phyloP scores from a whole-genome alignment of 805 yeast species.

The Pachysolen tannophilus region DNA sequence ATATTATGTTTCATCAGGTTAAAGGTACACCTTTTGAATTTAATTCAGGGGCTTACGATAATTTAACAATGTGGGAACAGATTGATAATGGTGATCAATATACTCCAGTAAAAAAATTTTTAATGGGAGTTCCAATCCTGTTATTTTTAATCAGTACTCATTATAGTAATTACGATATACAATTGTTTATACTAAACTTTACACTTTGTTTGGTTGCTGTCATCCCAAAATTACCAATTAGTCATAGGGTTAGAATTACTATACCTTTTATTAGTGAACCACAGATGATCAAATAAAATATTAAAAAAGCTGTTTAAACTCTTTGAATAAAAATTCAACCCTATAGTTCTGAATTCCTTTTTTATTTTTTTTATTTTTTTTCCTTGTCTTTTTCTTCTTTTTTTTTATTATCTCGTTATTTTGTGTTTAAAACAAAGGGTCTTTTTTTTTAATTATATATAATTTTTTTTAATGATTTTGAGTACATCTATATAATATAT shows the following conservation, averaged over 20 bases:
- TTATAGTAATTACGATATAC: constrained; percentile 77
- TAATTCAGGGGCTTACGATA: constrained; percentile 93
- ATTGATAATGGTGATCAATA: constrained; percentile 85
- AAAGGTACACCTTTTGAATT: constrained; percentile 98
- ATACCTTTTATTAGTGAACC: constrained; percentile 39
- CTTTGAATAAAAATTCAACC: too few relatives aligned
- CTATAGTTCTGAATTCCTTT: too few relatives aligned
- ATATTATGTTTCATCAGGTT: constrained; percentile 92
- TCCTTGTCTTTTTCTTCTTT: too few relatives aligned
- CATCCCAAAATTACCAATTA: constrained; percentile 80
- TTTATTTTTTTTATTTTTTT: too few relatives aligned
- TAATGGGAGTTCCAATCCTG: constrained; percentile 87
- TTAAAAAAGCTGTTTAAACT: too few relatives aligned
- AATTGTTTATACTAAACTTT: constrained; percentile 71
- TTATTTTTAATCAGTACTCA: constrained; percentile 84
- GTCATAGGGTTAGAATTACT: constrained; percentile 69
- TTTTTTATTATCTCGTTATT: too few relatives aligned
- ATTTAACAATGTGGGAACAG: constrained; percentile 98
- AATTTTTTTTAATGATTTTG: too few relatives aligned
- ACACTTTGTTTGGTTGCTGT: constrained; percentile 80
- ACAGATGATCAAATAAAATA: constrained; percentile 20
- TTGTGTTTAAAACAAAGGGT: too few relatives aligned
- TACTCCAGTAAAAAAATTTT: constrained; percentile 91
- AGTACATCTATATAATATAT: too few relatives aligned
- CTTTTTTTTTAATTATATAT: too few relatives aligned